Conservation (phyloP, 495 filamentous ascomycete species). For the Talaromyces trachyspermus region DNA sequence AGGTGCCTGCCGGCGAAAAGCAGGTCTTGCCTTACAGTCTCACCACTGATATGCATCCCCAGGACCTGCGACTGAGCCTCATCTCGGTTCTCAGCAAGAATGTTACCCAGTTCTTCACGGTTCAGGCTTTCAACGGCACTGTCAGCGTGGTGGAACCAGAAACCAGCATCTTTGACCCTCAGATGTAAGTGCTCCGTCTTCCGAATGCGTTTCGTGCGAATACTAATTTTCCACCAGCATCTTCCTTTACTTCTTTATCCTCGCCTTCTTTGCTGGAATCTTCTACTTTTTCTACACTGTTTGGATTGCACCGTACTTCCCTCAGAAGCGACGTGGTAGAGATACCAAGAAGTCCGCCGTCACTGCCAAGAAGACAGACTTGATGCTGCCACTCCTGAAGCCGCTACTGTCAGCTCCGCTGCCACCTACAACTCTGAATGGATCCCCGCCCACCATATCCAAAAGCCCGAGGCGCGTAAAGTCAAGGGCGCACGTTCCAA, state of each 20-base stretch:
- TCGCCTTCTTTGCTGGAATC: slow-evolving; percentile 65
- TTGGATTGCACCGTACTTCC: slow-evolving; percentile 94
- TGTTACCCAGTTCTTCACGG: slow-evolving; percentile 61
- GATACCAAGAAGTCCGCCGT: slow-evolving; percentile 51
- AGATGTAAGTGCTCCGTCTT: slow-evolving; percentile 59
- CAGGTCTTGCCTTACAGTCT: slow-evolving; percentile 75
- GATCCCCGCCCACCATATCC: slow-evolving; percentile 89
- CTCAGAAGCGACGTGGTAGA: slow-evolving; percentile 68
- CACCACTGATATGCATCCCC: slow-evolving; percentile 85
- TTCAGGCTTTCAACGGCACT: slow-evolving; percentile 78
- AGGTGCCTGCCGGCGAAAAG: slow-evolving; percentile 71
- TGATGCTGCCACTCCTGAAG: slow-evolving; percentile 59
- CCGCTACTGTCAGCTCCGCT: slow-evolving; percentile 57
- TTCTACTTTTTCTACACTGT: slow-evolving; percentile 97
- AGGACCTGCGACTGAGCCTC: slow-evolving; percentile 75
- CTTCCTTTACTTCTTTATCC: slow-evolving; percentile 94
- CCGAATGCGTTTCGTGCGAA: slow-evolving; percentile 2
- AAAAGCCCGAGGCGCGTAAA: slow-evolving; percentile 72
- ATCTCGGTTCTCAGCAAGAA: slow-evolving; percentile 62
- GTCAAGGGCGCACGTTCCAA: slow-evolving; percentile 65
- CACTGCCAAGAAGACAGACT: slow-evolving; percentile 57
- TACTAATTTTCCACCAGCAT: slow-evolving; percentile 50
- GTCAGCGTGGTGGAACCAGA: slow-evolving; percentile 89
- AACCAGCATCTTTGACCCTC: slow-evolving; percentile 88
- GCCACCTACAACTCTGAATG: slow-evolving; percentile 91